These are phyloP conservation scores for Agrocybe pediades DNA, from an alignment of 768 basidiomycete genomes.

Conservation along the genomic window DNA sequence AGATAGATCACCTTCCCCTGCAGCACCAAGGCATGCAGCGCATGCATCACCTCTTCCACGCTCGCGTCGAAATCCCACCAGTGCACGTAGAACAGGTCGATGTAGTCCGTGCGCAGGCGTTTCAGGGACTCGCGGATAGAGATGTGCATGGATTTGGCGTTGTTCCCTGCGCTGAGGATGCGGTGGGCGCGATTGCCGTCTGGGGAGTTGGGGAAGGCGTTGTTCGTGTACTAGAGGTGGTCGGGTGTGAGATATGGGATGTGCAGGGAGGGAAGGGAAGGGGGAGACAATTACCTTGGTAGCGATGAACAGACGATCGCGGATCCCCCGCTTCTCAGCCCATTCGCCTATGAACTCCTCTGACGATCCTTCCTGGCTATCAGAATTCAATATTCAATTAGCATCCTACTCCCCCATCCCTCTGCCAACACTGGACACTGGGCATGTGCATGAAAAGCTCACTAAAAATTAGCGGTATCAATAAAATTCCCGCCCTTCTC, in stretches of 20 bases:
- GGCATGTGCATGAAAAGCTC: constrained; percentile 3
- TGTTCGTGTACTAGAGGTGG: constrained; percentile 3
- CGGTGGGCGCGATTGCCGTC: no score
- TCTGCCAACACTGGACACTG: no score
- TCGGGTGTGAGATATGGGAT: neutral
- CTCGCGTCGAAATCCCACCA: constrained; percentile 55
- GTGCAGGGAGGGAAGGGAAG: neutral
- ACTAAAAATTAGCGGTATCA: constrained; percentile 43
- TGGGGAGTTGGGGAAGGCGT: neutral
- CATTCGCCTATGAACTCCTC: constrained; percentile 44
- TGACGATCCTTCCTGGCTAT: constrained; percentile 33
- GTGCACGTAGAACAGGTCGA: constrained; percentile 49
- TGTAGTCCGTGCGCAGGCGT: constrained; percentile 45
- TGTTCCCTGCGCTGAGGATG: constrained; percentile 23
- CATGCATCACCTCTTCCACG: constrained; percentile 58
- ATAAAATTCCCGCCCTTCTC: constrained; percentile 46
- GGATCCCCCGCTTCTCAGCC: constrained; percentile 31
- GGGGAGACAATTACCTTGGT: constrained; percentile 23
- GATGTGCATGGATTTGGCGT: constrained; percentile 41
- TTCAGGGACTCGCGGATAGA: constrained; percentile 43
- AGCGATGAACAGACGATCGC: constrained; percentile 29
- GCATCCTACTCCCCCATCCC: no score
- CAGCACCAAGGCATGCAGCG: constrained; percentile 50
- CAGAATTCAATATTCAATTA: no score
- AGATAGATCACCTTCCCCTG: constrained; percentile 56